Evolutionary conservation across 2,329 filamentous ascomycete genomes (phyloP), one percentile per base, ranked within the genome.

Genomic region (Cytospora schulzeri): DNA sequence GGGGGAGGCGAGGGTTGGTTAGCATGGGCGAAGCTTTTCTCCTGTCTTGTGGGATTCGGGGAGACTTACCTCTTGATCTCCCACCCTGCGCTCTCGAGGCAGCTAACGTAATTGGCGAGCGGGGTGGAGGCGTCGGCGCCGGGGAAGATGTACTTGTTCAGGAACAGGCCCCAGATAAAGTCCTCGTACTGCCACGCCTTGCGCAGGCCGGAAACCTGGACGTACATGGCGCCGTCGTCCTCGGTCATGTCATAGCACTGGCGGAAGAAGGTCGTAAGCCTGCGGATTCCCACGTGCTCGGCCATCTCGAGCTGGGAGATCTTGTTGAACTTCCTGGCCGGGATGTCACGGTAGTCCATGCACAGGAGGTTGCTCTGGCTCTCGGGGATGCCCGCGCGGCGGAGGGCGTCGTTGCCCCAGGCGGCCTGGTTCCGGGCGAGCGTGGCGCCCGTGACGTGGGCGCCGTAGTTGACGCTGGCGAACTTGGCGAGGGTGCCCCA

Each of bases 131-230:
- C 95, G 76, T 98, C 95, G 59, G 95, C 95, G 76, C 95, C 95
- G 38, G 93, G 95, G 86, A 98, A 98, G 77, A 98, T 85, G 79
- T 98, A 97, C 83, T 97, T 97, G 89, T 98, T 98, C 93, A 98
- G 96, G 86, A 97, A 98, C 55, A 98, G 85, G 76, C 95, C 95
- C 95, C 95, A 98, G 77, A 94, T 91, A 59, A 97, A 86, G 80
- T 98, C 94, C 83, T 98, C 93, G 75, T 97, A 98, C 79, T 98
- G 95, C 95, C 95, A 98, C 69, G 85, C 83, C 83, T 96, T 96
- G 72, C 95, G 90, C 67, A 99, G 86, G 80, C 95, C 95, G 72
- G 94, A 93, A 72, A 96, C 93, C 79, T 98, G 95, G 67, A 98
- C 85, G 86, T 95, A 97, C 83, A 98, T 96, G 70, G 92, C 87